These are phyloP conservation scores for Meyerozyma carpophila DNA, from an alignment of 1,139 yeast species.

Conservation along the genomic window DNA sequence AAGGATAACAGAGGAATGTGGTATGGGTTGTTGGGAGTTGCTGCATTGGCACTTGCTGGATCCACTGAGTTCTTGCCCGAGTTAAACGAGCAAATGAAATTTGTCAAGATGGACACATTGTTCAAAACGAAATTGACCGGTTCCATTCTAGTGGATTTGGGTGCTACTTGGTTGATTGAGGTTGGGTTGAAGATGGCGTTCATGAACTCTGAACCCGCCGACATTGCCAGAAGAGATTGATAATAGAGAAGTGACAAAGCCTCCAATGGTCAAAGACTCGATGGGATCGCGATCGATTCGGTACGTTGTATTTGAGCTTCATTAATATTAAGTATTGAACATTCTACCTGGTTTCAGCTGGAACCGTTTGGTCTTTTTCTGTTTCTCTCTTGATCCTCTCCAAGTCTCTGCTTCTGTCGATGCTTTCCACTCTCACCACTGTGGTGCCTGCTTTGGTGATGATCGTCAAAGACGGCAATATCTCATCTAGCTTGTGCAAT, in stretches of 20 bases:
- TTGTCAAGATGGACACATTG: slow-evolving; percentile 75
- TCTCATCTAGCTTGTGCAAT: slow-evolving; percentile 13
- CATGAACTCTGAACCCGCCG: slow-evolving; percentile 89
- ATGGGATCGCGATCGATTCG: too few species aligned
- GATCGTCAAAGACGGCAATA: slow-evolving; percentile 11
- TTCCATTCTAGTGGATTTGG: slow-evolving; percentile 71
- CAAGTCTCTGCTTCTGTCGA: slow-evolving; percentile 26
- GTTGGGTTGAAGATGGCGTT: slow-evolving; percentile 71
- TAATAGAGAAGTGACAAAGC: background rate
- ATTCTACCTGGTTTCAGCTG: background rate
- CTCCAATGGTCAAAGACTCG: too few species aligned
- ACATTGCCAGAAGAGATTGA: slow-evolving; percentile 60
- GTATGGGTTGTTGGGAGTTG: slow-evolving; percentile 89
- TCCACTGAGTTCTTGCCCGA: slow-evolving; percentile 96
- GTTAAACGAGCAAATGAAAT: slow-evolving; percentile 82
- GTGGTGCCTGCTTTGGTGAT: slow-evolving; percentile 17
- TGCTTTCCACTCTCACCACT: slow-evolving; percentile 21
- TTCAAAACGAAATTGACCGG: slow-evolving; percentile 77
- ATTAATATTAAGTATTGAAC: background rate
- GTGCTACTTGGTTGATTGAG: slow-evolving; percentile 77
- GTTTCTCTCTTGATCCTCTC: slow-evolving; percentile 4
- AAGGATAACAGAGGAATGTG: slow-evolving; percentile 94
- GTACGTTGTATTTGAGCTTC: background rate
- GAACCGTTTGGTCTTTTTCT: slow-evolving; percentile 1
- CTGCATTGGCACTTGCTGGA: slow-evolving; percentile 82